Evolutionary conservation across 1,284 basidiomycete species (phyloP).

Genomic region (Bjerkandera adusta): DNA sequence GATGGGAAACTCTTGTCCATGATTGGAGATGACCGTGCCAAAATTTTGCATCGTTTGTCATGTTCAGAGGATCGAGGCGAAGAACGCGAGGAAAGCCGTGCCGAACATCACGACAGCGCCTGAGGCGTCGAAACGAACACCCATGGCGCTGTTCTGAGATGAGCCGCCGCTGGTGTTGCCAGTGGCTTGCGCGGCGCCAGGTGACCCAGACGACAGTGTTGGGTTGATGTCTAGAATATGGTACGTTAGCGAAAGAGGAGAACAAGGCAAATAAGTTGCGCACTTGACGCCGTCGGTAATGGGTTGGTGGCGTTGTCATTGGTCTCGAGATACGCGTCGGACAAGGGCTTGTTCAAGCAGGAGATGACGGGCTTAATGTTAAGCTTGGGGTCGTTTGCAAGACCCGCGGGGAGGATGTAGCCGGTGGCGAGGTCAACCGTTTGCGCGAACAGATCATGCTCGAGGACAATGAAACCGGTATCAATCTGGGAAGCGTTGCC

Average conservation of each 20-base stretch:
- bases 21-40: too few relatives aligned
- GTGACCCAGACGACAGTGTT: constrained; percentile 35
- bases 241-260: not conserved
- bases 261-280: constrained; percentile 8
- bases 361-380: constrained; percentile 62
- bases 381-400: constrained; percentile 59
- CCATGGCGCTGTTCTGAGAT: constrained; percentile 12
- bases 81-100: constrained; percentile 13
- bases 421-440: constrained; percentile 68
- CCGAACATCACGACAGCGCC: constrained; percentile 17
- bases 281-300: constrained; percentile 32
- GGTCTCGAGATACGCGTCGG: constrained; percentile 67
- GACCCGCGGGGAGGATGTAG: constrained; percentile 67
- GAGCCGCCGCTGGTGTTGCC: constrained; percentile 15
- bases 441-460: constrained; percentile 72
- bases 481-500: constrained; percentile 45
- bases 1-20: too few relatives aligned
- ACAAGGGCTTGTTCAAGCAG: constrained; percentile 59
- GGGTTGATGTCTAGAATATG: constrained; percentile 21
- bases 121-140: constrained; percentile 13
- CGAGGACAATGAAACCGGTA: constrained; percentile 72
- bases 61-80: constrained; percentile 6
- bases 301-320: constrained; percentile 63
- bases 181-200: constrained; percentile 33
- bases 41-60: too few relatives aligned